Base-by-base conservation (phyloP, 202 grass and related monocot species). In the Carex sylvatica region DNA sequence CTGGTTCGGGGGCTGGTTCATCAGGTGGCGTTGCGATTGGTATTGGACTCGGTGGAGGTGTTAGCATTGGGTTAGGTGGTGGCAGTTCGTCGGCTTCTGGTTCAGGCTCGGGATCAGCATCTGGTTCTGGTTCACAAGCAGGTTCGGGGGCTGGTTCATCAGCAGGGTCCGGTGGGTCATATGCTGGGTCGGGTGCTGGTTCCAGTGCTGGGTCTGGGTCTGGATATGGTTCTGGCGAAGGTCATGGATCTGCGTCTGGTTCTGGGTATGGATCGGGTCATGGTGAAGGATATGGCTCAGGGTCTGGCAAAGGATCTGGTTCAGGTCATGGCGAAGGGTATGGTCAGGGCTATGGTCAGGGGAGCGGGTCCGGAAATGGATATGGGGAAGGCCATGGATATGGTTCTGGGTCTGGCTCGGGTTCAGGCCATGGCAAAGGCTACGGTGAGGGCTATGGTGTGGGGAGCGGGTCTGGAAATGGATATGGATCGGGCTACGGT, bases 261-360 rank as follows among this genome's bases (percentile, higher is more conserved):
- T 69, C 61, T 0, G 80, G 89, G 4, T 86, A 83, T 8, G 28
- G 71, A 30, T 87, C 83, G 0, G 90, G 87, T 0, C 47, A 85
- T 4, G 81, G 81, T 12, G 38, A 83, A 16, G 87, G 87, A 5
- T 9, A 59, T 0, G 84, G 80, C 0, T 86, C 81, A 0, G 51
- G 59, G 9, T 78, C 51, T 1, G 84, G 83, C 18, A 72, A 38
- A 0, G 84, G 81, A 5, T 82, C 83, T 0, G 7, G 83, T 65
- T 83, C 78, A 3, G 80, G 86, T 2, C 82, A 88, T 51, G 89
- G 86, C 15, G 82, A 91, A 13, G 84, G 84, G 2, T 63, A 88
- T 4, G 86, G 86, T 11, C 72, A 88, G 26, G 86, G 87, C 0
- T 82, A 87, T 24, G 90, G 85, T 9, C 64, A 64, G 11, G 87